These are phyloP conservation scores for Gloeopeniophorella convolvens DNA, from an alignment of 768 basidiomycete species.

Conservation along the genomic window DNA sequence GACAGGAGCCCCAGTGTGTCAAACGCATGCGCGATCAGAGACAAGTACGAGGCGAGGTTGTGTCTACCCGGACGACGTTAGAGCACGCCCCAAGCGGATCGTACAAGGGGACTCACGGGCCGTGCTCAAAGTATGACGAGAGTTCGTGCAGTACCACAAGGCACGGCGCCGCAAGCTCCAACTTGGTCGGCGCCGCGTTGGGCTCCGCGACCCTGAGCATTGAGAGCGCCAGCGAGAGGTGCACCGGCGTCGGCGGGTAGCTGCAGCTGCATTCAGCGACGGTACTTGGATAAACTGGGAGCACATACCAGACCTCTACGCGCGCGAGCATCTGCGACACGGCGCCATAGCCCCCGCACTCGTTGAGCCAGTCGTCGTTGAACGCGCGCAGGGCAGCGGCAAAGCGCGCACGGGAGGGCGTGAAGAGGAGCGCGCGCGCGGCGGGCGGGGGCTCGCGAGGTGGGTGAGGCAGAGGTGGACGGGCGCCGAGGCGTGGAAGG, in stretches of 20 bases:
- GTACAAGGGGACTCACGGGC: constrained; percentile 2
- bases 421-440: constrained; percentile 40
- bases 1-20: background rate
- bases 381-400: constrained; percentile 36
- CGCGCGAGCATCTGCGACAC: constrained; percentile 23
- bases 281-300: background rate
- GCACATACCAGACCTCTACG: constrained; percentile 48
- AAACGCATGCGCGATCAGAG: constrained; percentile 14
- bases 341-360: constrained; percentile 27
- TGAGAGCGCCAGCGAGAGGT: constrained; percentile 15
- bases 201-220: constrained; percentile 12
- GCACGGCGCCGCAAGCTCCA: constrained; percentile 7
- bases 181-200: background rate
- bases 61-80: constrained; percentile 5
- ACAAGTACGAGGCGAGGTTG: constrained; percentile 14
- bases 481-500: constrained; percentile 61
- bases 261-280: too few species aligned
- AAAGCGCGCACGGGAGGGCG: constrained; percentile 45
- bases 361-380: constrained; percentile 40
- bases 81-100: background rate
- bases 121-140: constrained; percentile 15
- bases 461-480: constrained; percentile 59
- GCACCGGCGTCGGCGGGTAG: constrained; percentile 12
- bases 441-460: constrained; percentile 29
- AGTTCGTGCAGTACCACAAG: constrained; percentile 19